Evolutionary conservation across 441 rosid species (phyloP).

Genomic region (Erysimum pusillum): DNA sequence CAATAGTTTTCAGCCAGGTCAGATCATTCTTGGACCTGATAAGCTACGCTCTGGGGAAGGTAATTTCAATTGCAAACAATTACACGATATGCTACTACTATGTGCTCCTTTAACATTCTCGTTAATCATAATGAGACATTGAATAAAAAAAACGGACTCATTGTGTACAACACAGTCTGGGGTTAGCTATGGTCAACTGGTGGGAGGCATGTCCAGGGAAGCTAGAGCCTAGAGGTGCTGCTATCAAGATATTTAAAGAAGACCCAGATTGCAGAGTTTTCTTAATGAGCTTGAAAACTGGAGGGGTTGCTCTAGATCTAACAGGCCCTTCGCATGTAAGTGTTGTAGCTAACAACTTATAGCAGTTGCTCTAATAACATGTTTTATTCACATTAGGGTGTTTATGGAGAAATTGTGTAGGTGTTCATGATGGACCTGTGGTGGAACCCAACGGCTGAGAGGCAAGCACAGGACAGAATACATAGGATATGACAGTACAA

Average conservation of each 20-base stretch:
- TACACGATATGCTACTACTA: not conserved
- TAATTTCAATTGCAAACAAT: not conserved
- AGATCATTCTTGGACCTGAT: not conserved
- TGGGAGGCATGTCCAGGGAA: not conserved
- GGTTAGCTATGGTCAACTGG: not conserved
- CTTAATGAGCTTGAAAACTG: not conserved
- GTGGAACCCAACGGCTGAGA: too few species aligned
- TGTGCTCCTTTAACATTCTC: not conserved
- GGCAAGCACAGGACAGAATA: constrained; percentile 24
- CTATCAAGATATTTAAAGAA: not conserved
- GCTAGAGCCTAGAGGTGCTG: not conserved
- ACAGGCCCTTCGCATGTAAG: not conserved
- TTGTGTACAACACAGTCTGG: not conserved
- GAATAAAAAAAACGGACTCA: not conserved
- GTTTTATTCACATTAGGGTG: too few species aligned
- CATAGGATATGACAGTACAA: constrained; percentile 96
- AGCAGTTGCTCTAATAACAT: too few species aligned
- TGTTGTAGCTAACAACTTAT: not conserved
- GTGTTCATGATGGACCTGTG: too few species aligned
- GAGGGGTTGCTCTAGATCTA: constrained; percentile 3
- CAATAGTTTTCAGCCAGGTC: not conserved
- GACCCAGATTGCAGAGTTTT: not conserved
- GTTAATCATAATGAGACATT: not conserved
- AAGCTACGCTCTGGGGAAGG: not conserved
- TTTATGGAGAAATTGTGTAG: too few species aligned